Conservation (phyloP, 1,284 basidiomycete genomes). For the Ceratobasidium sp. region DNA sequence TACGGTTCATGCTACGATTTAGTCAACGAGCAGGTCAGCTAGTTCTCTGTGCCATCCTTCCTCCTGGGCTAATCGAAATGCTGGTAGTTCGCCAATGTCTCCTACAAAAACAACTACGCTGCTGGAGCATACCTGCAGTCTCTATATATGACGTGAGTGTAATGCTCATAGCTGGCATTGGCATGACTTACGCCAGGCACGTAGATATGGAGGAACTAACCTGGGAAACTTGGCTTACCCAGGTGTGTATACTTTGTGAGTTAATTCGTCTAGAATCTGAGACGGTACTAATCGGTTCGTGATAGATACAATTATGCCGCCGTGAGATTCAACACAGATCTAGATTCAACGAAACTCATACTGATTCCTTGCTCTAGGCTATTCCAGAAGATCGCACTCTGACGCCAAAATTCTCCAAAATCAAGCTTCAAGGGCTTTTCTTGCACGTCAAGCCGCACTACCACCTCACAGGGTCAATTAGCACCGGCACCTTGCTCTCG, state of each 20-base stretch:
- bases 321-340: not conserved
- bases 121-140: conserved; percentile 59
- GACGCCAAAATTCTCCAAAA: too few species aligned
- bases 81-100: conserved; percentile 32
- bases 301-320: conserved; percentile 35
- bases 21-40: conserved; percentile 33
- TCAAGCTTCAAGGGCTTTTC: conserved; percentile 50
- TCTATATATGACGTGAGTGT: conserved; percentile 57
- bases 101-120: conserved; percentile 59
- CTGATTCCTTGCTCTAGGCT: not conserved
- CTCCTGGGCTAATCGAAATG: not conserved
- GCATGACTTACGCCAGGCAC: not conserved
- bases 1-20: conserved; percentile 35
- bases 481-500: conserved; percentile 11
- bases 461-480: conserved; percentile 36
- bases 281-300: conserved; percentile 18
- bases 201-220: conserved; percentile 63
- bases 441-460: conserved; percentile 48
- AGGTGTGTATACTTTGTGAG: conserved; percentile 63
- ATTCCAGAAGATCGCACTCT: conserved; percentile 48
- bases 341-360: not conserved
- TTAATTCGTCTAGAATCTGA: conserved; percentile 46
- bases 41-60: not conserved
- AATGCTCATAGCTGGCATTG: too few species aligned
- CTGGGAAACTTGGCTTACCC: conserved; percentile 63